Evolutionary conservation across 1,139 yeast species (phyloP).

Genomic region (Candida freyschussii): DNA sequence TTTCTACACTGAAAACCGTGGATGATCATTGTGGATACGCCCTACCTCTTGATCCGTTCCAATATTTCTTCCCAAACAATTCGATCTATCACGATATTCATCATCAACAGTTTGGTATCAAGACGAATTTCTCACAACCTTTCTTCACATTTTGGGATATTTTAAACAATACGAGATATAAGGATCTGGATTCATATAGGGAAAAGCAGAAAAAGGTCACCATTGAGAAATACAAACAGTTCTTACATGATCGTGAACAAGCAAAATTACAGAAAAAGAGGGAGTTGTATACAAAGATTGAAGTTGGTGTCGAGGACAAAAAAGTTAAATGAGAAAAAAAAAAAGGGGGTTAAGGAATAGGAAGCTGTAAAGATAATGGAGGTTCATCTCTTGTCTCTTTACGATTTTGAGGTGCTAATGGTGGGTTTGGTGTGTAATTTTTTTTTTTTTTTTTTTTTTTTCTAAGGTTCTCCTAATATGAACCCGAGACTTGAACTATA

Average conservation of each 20-base stretch:
- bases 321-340: neutral
- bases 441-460: too few species aligned
- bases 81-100: constrained; percentile 96
- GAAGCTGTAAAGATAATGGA: too few species aligned
- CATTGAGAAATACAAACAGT: constrained; percentile 55
- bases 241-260: constrained; percentile 42
- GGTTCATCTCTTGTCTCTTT: too few species aligned
- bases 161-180: constrained; percentile 64
- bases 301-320: neutral
- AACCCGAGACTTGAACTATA: too few species aligned
- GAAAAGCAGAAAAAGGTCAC: constrained; percentile 54
- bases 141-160: constrained; percentile 93
- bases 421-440: too few species aligned
- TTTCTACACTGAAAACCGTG: constrained; percentile 92
- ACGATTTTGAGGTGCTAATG: too few species aligned
- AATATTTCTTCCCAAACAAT: constrained; percentile 85
- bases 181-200: constrained; percentile 57
- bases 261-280: constrained; percentile 24
- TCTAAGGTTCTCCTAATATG: too few species aligned
- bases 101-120: constrained; percentile 94
- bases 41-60: constrained; percentile 87
- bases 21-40: constrained; percentile 98
- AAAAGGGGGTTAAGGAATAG: neutral
- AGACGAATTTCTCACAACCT: constrained; percentile 93
- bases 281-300: constrained; percentile 11